phyloP scores from a whole-genome alignment of 2,329 filamentous ascomycete species.

The Phialocephala sp. region DNA sequence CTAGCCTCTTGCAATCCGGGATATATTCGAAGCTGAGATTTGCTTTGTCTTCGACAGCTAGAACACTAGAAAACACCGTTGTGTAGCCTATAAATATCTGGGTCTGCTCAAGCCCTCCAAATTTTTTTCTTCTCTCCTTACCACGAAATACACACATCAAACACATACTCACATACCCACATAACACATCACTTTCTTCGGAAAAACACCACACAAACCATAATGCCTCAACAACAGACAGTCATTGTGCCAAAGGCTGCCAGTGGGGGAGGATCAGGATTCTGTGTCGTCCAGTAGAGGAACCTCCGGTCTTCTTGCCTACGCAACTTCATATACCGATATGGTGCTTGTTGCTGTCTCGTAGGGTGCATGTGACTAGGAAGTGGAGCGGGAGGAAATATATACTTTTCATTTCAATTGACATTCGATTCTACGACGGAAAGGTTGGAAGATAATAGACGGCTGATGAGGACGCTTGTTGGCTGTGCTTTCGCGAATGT shows the following conservation, averaged over 20 bases:
- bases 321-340: neutral
- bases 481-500: neutral
- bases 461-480: conserved; percentile 4
- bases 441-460: neutral
- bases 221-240: neutral
- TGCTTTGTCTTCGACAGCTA: neutral
- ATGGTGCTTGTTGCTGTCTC: neutral
- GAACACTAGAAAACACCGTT: neutral
- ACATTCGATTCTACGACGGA: conserved; percentile 1
- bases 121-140: neutral
- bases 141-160: conserved; percentile 4
- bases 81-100: neutral
- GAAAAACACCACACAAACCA: neutral
- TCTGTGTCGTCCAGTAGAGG: neutral
- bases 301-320: neutral
- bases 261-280: neutral
- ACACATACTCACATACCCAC: conserved; percentile 1
- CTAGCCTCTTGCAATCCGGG: neutral
- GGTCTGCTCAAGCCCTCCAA: neutral
- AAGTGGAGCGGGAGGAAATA: neutral
- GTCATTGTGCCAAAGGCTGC: neutral
- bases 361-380: neutral
- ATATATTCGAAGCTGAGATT: neutral
- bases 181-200: neutral
- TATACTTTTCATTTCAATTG: neutral